These are phyloP conservation scores for Saccharomyces kudriavzevii DNA, from an alignment of 805 yeast genomes.

Conservation along the genomic window DNA sequence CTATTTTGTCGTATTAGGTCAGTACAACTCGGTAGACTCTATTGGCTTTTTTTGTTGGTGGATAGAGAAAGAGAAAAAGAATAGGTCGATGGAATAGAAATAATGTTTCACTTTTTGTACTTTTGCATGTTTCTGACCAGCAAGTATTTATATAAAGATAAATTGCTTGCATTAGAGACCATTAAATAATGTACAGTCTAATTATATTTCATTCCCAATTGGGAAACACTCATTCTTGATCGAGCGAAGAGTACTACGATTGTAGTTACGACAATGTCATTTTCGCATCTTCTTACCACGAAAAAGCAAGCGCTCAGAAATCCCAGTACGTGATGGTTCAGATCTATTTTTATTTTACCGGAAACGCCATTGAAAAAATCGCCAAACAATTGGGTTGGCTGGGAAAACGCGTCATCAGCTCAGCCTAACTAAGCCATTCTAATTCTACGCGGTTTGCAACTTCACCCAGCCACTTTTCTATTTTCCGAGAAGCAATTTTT, in stretches of 20 bases:
- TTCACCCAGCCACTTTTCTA: background rate
- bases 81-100: background rate
- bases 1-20: background rate
- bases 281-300: background rate
- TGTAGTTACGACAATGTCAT: background rate
- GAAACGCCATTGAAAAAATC: background rate
- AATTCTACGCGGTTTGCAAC: background rate
- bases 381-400: background rate
- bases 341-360: background rate
- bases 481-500: background rate
- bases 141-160: background rate
- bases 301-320: background rate
- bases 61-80: background rate
- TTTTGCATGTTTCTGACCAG: background rate
- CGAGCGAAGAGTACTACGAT: background rate
- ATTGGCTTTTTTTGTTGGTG: too few relatives aligned
- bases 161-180: background rate
- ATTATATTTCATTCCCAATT: background rate
- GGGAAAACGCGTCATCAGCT: background rate
- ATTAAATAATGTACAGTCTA: background rate
- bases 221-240: background rate
- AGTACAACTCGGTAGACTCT: background rate
- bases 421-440: background rate
- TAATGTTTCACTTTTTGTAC: background rate
- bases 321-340: background rate